Percentiles rank a stretch among this genome's conserved stretches.
These are phyloP conservation scores for Nicotiana rustica DNA, from an alignment of 305 asterid species.

Conservation along the genomic window DNA sequence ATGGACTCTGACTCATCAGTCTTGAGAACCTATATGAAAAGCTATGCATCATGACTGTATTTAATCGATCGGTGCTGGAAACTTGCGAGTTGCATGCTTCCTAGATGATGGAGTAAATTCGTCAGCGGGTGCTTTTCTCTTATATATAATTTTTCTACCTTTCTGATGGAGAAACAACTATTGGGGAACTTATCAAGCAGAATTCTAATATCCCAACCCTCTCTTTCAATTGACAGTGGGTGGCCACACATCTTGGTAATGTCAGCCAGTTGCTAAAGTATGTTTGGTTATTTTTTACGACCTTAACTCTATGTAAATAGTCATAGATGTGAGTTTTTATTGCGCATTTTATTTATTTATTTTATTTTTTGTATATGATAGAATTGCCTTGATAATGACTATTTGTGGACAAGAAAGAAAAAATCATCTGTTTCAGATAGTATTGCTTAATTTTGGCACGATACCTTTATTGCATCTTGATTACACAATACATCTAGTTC, in stretches of 20 bases:
- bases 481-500: neutral
- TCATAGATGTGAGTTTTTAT: neutral
- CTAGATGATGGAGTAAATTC: neutral
- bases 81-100: neutral
- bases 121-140: too few species aligned
- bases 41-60: conserved; percentile 7
- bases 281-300: neutral
- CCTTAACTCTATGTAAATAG: neutral
- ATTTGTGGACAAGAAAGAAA: neutral
- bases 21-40: neutral
- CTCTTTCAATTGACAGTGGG: neutral
- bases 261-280: neutral
- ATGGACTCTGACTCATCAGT: neutral
- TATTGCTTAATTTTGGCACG: neutral
- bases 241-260: neutral
- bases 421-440: neutral
- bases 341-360: neutral
- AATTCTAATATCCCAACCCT: neutral
- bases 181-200: neutral
- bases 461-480: neutral
- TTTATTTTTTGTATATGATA: neutral
- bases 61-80: neutral
- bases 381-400: neutral
- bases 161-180: neutral
- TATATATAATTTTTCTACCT: neutral